Percentiles rank a stretch among this genome's conserved stretches.
phyloP scores from a whole-genome alignment of 495 filamentous ascomycete species.

The Polyplosphaeria fusca region DNA sequence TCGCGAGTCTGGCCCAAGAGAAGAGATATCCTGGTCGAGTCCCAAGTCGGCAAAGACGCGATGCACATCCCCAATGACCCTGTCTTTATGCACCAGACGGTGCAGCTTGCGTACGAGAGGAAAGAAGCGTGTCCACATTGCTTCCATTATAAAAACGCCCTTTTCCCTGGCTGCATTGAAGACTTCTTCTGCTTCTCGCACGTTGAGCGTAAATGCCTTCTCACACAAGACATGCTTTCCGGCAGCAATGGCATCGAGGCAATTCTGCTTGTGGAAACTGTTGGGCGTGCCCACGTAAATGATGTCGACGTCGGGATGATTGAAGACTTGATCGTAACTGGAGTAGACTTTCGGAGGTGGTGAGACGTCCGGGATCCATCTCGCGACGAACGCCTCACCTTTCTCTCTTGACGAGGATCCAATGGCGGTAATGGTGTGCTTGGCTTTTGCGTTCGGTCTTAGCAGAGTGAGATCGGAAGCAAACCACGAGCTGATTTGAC shows the following conservation, averaged over 20 bases:
- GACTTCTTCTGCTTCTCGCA: conserved; percentile 41
- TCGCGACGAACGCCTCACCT: conserved; percentile 35
- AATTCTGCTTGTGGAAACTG: conserved; percentile 43
- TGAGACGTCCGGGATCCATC: conserved; percentile 10
- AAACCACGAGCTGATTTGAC: conserved; percentile 29
- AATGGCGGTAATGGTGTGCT: conserved; percentile 40
- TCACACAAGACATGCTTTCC: conserved; percentile 48
- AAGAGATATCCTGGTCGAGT: conserved; percentile 22
- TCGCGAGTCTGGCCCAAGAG: conserved; percentile 13
- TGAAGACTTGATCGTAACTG: conserved; percentile 40
- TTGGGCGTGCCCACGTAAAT: conserved; percentile 50
- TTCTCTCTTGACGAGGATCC: conserved; percentile 39
- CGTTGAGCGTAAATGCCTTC: conserved; percentile 46
- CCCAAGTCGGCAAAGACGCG: conserved; percentile 34
- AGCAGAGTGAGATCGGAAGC: conserved; percentile 34
- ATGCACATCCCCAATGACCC: conserved; percentile 24
- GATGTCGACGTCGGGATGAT: conserved; percentile 44
- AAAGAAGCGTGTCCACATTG: conserved; percentile 36
- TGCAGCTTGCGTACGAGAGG: conserved; percentile 26
- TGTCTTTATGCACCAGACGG: conserved; percentile 27
- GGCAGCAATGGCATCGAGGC: conserved; percentile 44
- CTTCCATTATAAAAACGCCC: conserved; percentile 47
- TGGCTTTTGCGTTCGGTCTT: conserved; percentile 32
- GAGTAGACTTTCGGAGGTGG: conserved; percentile 34
- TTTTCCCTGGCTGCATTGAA: conserved; percentile 44